These are phyloP conservation scores for Acacia crassicarpa DNA, from an alignment of 306 rosid species.

Conservation along the genomic window DNA sequence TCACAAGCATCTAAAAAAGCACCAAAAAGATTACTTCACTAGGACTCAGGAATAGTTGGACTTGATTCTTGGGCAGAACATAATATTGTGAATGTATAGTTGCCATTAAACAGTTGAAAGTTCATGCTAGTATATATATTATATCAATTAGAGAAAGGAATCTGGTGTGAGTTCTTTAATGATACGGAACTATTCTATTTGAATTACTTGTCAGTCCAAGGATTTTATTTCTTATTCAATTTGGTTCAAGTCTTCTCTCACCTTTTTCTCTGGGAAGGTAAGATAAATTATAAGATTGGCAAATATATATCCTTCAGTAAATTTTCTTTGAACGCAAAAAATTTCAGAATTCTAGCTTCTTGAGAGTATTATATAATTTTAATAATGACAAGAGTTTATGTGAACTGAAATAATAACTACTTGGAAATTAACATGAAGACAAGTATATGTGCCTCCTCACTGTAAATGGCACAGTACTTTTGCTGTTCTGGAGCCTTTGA, in stretches of 20 bases:
- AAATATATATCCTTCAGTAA: not conserved
- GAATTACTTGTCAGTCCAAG: constrained; percentile 10
- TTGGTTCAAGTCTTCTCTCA: constrained; percentile 17
- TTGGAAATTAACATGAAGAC: not conserved
- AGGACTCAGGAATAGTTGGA: constrained; percentile 50
- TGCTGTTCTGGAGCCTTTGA: not conserved
- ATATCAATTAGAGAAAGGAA: constrained; percentile 34
- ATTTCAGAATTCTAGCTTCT: not conserved
- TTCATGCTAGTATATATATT: constrained; percentile 21
- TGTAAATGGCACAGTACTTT: not conserved
- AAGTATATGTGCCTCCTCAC: not conserved
- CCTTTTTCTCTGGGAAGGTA: not conserved
- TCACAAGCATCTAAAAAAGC: constrained; percentile 71
- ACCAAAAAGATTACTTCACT: constrained; percentile 46
- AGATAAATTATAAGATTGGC: not conserved
- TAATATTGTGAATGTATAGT: constrained; percentile 1
- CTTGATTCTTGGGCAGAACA: constrained; percentile 53
- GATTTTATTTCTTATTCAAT: constrained; percentile 23
- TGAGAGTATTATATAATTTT: not conserved
- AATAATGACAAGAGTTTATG: not conserved
- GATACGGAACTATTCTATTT: constrained; percentile 31
- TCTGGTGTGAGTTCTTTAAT: constrained; percentile 34
- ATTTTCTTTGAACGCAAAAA: not conserved
- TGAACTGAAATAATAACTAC: not conserved
- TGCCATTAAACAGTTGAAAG: constrained; percentile 33